phyloP scores from a whole-genome alignment of 148 eudicot genomes.

The Camellia lanceoleosa region DNA sequence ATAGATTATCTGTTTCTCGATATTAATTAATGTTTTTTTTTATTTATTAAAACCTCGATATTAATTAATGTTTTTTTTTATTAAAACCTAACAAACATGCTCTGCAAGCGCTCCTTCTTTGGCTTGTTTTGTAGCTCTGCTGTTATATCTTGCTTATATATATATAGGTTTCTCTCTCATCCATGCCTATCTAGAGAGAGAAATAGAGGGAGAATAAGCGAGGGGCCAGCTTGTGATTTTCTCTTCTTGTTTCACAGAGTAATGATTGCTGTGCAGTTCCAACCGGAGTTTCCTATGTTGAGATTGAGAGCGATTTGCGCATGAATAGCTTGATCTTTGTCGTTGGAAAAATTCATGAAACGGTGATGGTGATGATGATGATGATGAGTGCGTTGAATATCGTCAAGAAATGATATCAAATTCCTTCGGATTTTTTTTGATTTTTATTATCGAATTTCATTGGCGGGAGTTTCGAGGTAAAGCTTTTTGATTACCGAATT shows the following conservation, averaged over 20 bases:
- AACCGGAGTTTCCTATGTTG: constrained; percentile 2
- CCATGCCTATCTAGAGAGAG: background rate
- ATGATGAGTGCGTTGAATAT: constrained; percentile 1
- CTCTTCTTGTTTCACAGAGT: background rate
- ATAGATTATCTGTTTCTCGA: too few relatives aligned
- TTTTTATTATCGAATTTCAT: background rate
- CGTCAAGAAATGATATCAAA: background rate
- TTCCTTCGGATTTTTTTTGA: background rate
- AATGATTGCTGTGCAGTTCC: background rate
- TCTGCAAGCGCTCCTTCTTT: constrained; percentile 24
- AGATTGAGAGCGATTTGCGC: background rate
- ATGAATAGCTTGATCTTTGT: background rate
- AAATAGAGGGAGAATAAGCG: background rate
- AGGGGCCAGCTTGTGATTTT: background rate
- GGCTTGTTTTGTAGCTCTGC: background rate
- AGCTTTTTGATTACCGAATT: background rate
- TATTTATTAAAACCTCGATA: background rate
- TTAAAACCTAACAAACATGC: constrained; percentile 24
- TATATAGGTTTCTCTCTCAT: background rate
- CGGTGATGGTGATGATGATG: background rate
- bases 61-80: too few relatives aligned
- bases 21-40: too few relatives aligned
- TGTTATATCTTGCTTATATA: background rate
- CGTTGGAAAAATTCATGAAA: background rate
- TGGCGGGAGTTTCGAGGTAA: constrained; percentile 14